Base-by-base conservation (phyloP, 129 eudicot genomes). In the Saussurea involucrata region DNA sequence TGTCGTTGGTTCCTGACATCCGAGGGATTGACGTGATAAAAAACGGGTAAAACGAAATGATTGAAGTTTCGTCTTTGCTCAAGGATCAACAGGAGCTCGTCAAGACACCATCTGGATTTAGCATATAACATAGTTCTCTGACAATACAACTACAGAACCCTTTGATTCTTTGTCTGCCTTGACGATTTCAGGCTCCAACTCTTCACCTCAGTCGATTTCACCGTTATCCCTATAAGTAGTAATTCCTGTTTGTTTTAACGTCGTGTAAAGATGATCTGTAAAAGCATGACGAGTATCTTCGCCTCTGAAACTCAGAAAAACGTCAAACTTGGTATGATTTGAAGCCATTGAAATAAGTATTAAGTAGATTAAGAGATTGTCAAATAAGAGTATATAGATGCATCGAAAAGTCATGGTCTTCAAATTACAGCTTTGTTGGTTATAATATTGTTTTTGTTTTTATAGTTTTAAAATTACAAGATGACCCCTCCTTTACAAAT, bases 261-360 rank as follows among this genome's bases (percentile, higher is more conserved):
- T 0, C 1, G 65, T 13, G 17, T 64, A 63, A 12, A 75, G 79
- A 71, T 71, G 40, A 7, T 28, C 76, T 1, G 76, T 49, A 28
- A 71, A 71, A 27, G 20, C 6, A 13, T 37, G 20, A 6, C 75
- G 75, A 24, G 64, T 46, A 27, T 71, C 75, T 72, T 72, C 44
- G 20, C 76, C 76, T 72, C 76, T 72, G 10, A 72, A 72, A 27
- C 76, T 72, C 18, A 72, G 18, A 49, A 72, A 72, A 18, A 72
- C 66, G 10, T 72, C 76, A 29, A 27, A 72, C n/a, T 8, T 68
- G 73, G 15, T 3, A 68, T 0, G 0, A 18, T 21, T 22, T 24
- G 49, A 69, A 17, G 63, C 63, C 25, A 57, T 69, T 40, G 63
- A 27, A 27, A 27, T 27, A 1, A 27, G 29, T 27, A 27, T 27